phyloP scores from a whole-genome alignment of 345 rosid species.

The Brassica carinata region DNA sequence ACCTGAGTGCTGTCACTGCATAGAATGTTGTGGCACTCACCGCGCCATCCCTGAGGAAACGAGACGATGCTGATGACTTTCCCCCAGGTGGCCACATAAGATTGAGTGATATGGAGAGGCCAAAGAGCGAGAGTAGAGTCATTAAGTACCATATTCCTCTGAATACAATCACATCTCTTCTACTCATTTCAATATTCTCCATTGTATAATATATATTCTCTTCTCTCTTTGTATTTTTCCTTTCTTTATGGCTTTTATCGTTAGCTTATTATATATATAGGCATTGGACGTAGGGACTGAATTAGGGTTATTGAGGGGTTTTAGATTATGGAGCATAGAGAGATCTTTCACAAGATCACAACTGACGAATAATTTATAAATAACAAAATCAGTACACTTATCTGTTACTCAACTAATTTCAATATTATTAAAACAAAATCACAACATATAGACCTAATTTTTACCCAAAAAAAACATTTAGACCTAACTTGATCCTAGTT shows the following conservation, averaged over 20 bases:
- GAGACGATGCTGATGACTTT: background rate
- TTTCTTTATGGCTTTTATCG: too few species aligned
- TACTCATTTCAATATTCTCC: background rate
- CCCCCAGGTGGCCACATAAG: slow-evolving; percentile 1
- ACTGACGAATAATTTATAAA: background rate
- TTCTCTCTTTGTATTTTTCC: background rate
- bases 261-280: background rate
- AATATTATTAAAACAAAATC: too few species aligned
- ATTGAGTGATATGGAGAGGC: slow-evolving; percentile 24
- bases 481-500: too few species aligned
- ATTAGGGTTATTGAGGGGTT: background rate
- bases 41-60: slow-evolving; percentile 13
- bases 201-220: background rate
- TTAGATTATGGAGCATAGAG: background rate
- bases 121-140: slow-evolving; percentile 25
- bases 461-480: too few species aligned
- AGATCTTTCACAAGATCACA: background rate
- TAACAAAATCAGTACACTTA: background rate
- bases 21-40: slow-evolving; percentile 23
- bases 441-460: too few species aligned
- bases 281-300: background rate
- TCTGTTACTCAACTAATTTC: background rate
- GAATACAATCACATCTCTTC: background rate
- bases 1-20: background rate
- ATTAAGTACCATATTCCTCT: slow-evolving; percentile 7